Evolutionary conservation across 305 asterid species (phyloP), one percentile per base, ranked within the genome.

Genomic region (Fraxinus baroniana): DNA sequence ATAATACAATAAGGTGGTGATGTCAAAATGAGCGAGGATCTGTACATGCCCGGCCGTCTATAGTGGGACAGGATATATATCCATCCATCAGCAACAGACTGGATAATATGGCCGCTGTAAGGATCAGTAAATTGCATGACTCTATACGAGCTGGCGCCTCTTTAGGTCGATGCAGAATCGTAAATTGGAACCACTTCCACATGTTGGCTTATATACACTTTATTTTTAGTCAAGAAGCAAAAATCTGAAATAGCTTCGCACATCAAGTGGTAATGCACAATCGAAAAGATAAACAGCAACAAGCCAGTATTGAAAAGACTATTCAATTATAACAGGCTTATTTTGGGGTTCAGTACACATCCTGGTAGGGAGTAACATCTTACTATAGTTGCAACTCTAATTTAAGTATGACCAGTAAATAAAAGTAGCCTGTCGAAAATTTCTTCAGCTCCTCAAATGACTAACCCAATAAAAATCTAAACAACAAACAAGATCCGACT

Each of bases 361-460:
- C 24, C 36, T 13, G 37, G 24, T 55, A 70, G 33, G 39, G 33
- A 20, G 20, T 39, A 12, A 36, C 22, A 10, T 9, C 17, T 12
- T 5, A 24, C 24, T 37, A 13, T 20, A 44, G 30, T 76, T 12
- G 39, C 66, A 46, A 17, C 39, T 26, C 8, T 9, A 66, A 79
- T n/a, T 15, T 30, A 37, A 9, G 39, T 60, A 2, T 9, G 15
- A 55, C 18, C 46, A 81, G 24, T 41, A 74, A 81, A 36, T 26
- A 35, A 49, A 44, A 3, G n/a, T 39, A 24, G 77, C 79, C 79
- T 71, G 9, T 24, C 28, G 10, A 81, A 76, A 12, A 52, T 33
- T 15, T 78, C 75, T 52, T 57, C 17, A n/a, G 62, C 35, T 39
- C 33, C 49, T 82, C n/a, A 37, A 78, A 71, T 26, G 75, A 55